A percentile compares a stretch with the other conserved stretches of the same genome.
These are phyloP conservation scores for Cephalotrichum gorgonifer DNA, from an alignment of 2,329 filamentous ascomycete species.

Conservation along the genomic window DNA sequence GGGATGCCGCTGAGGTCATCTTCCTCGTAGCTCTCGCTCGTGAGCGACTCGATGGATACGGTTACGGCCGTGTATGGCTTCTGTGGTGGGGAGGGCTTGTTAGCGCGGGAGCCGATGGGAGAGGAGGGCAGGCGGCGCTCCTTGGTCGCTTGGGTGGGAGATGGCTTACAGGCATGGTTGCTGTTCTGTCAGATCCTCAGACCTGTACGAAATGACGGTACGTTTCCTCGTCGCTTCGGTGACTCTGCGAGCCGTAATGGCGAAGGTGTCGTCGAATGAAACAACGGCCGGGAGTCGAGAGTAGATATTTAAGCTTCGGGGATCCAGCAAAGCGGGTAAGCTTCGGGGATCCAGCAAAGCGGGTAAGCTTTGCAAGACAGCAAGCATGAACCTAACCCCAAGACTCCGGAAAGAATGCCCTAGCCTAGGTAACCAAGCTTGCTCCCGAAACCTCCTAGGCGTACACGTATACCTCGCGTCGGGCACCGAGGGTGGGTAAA, in stretches of 20 bases:
- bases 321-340: no score
- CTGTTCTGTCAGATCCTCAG: neutral
- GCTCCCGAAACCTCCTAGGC: no score
- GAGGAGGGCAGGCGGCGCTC: neutral
- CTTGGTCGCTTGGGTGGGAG: neutral
- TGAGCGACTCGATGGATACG: slow-evolving; percentile 83
- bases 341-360: no score
- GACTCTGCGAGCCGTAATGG: no score
- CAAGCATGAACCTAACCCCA: neutral
- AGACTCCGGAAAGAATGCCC: neutral
- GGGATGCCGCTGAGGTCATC: slow-evolving; percentile 88
- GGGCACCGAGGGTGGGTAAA: no score
- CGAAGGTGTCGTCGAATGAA: no score
- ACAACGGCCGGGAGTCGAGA: no score
- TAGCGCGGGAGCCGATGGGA: neutral
- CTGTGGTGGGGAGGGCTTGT: slow-evolving; percentile 17
- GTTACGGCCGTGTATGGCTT: slow-evolving; percentile 90
- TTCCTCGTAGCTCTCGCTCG: slow-evolving; percentile 79
- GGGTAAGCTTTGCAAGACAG: no score
- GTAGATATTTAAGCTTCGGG: no score
- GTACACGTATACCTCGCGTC: neutral
- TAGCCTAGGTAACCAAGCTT: no score
- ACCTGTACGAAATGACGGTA: neutral
- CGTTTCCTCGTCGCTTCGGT: no score
- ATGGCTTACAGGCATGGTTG: slow-evolving; percentile 2